Percentiles rank a stretch among this genome's conserved stretches.
phyloP scores from a whole-genome alignment of 1,284 basidiomycete genomes.

The Somion occarium region DNA sequence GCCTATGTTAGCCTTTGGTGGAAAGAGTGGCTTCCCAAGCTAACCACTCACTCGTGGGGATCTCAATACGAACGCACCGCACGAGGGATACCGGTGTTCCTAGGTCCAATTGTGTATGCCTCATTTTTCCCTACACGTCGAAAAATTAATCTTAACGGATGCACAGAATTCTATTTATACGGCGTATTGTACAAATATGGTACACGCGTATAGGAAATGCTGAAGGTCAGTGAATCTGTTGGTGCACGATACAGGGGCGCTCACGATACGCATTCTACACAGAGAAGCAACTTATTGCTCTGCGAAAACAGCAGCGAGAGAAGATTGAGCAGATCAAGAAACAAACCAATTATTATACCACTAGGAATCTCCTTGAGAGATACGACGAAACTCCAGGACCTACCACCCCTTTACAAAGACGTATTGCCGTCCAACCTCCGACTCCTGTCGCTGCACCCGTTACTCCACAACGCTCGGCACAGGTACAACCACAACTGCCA shows the following conservation, averaged over 20 bases:
- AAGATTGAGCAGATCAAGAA: slow-evolving; percentile 97
- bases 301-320: slow-evolving; percentile 77
- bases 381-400: slow-evolving; percentile 64
- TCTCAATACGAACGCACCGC: slow-evolving; percentile 42
- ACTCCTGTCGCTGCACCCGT: slow-evolving; percentile 14
- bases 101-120: slow-evolving; percentile 80
- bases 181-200: slow-evolving; percentile 84
- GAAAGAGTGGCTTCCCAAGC: slow-evolving; percentile 53
- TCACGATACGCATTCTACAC: slow-evolving; percentile 2
- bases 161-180: slow-evolving; percentile 73
- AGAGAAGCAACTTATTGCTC: slow-evolving; percentile 78
- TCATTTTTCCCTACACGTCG: slow-evolving; percentile 3
- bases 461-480: slow-evolving; percentile 22
- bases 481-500: slow-evolving; percentile 6
- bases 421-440: neutral
- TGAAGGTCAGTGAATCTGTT: slow-evolving; percentile 65
- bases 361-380: slow-evolving; percentile 84
- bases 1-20: slow-evolving; percentile 85
- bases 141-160: neutral
- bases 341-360: slow-evolving; percentile 93
- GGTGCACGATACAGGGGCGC: neutral
- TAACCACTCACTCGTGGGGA: slow-evolving; percentile 26
- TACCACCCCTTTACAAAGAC: slow-evolving; percentile 32
- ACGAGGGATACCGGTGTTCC: slow-evolving; percentile 53
- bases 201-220: slow-evolving; percentile 80